A percentile compares a stretch with the other conserved stretches of the same genome.
phyloP scores from a whole-genome alignment of 306 rosid species.

The Cajanus cajan region DNA sequence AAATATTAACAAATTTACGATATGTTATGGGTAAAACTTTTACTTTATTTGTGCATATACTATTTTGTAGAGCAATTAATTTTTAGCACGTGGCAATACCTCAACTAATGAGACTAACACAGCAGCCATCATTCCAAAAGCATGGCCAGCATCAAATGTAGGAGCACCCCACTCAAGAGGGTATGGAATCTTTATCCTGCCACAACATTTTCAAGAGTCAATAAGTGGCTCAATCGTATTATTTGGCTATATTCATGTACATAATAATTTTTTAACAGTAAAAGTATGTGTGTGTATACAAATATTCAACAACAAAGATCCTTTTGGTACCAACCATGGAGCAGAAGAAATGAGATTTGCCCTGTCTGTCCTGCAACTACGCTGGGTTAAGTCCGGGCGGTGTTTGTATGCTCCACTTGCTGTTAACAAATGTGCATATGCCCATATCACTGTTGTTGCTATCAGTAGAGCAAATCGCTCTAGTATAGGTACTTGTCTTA shows the following conservation, averaged over 20 bases:
- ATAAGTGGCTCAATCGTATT: constrained; percentile 1
- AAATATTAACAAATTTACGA: too few relatives aligned
- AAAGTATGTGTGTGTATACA: neutral
- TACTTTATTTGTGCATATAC: too few relatives aligned
- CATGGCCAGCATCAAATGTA: constrained; percentile 89
- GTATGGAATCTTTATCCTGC: constrained; percentile 95
- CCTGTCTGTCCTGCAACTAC: constrained; percentile 82
- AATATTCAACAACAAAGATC: neutral
- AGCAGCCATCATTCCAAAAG: constrained; percentile 99
- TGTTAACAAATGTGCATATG: constrained; percentile 87
- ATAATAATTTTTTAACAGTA: neutral
- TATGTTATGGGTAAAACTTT: too few relatives aligned
- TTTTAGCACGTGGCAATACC: constrained; percentile 46
- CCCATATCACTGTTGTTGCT: constrained; percentile 80
- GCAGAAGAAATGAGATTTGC: constrained; percentile 95
- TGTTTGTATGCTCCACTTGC: constrained; percentile 87
- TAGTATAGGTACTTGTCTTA: constrained; percentile 62
- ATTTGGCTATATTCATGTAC: neutral
- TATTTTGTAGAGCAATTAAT: neutral
- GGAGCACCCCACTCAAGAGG: constrained; percentile 99
- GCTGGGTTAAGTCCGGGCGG: constrained; percentile 69
- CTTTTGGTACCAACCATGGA: constrained; percentile 69
- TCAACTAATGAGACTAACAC: constrained; percentile 89
- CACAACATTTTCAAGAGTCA: constrained; percentile 27
- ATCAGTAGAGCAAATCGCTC: constrained; percentile 83